These are phyloP conservation scores for Fusarium sp. DNA, from an alignment of 2,329 filamentous ascomycete species.

Conservation along the genomic window DNA sequence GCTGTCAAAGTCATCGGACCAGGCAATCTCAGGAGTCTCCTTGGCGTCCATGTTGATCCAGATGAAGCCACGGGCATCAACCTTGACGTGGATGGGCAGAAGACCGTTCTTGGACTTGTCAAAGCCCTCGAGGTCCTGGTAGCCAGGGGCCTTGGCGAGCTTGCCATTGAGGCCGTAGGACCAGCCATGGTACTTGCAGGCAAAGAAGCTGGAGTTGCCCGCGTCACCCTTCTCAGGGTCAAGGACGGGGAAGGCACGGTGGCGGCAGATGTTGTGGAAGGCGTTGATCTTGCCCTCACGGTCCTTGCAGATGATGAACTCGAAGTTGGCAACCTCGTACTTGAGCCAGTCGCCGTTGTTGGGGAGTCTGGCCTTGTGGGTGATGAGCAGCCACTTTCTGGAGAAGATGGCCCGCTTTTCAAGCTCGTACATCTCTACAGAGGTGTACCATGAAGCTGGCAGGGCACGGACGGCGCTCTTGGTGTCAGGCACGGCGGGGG, in stretches of 20 bases:
- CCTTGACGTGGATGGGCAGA: slow-evolving; percentile 68
- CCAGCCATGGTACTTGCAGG: slow-evolving; percentile 76
- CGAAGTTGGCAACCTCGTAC: slow-evolving; percentile 69
- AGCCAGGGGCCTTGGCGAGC: slow-evolving; percentile 73
- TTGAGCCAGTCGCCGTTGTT: slow-evolving; percentile 71
- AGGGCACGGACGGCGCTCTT: slow-evolving; percentile 55
- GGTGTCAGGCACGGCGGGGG: slow-evolving; percentile 38
- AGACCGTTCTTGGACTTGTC: slow-evolving; percentile 70
- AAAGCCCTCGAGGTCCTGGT: slow-evolving; percentile 70
- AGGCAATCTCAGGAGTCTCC: slow-evolving; percentile 63
- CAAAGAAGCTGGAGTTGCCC: slow-evolving; percentile 67
- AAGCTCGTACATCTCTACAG: slow-evolving; percentile 69
- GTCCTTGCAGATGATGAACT: slow-evolving; percentile 68
- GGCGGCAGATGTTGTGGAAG: slow-evolving; percentile 76
- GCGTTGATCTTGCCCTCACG: slow-evolving; percentile 68
- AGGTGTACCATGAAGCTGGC: slow-evolving; percentile 67
- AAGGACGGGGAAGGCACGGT: slow-evolving; percentile 71
- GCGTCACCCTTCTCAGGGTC: slow-evolving; percentile 61
- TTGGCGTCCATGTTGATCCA: slow-evolving; percentile 71
- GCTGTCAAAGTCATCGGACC: slow-evolving; percentile 67
- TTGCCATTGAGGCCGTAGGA: slow-evolving; percentile 71
- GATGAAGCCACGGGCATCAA: slow-evolving; percentile 69
- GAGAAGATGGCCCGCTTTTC: slow-evolving; percentile 72
- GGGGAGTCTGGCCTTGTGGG: slow-evolving; percentile 65
- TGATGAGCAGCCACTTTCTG: slow-evolving; percentile 69